Base-by-base conservation (phyloP, 2,329 filamentous ascomycete genomes). In the Talaromyces sp. region DNA sequence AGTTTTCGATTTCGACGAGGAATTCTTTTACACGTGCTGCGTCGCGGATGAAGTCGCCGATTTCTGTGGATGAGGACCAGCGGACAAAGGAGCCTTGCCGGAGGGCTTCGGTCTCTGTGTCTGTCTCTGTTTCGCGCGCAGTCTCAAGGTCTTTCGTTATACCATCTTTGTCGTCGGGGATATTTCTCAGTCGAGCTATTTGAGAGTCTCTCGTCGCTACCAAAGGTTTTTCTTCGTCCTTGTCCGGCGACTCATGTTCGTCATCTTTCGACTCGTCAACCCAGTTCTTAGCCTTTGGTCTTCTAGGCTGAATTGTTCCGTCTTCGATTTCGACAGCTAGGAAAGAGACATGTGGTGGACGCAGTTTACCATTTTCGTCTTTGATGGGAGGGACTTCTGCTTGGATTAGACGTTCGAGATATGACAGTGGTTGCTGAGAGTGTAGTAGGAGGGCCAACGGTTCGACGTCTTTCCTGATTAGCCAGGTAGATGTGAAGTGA, bases 31-130 rank as follows among this genome's bases (percentile, higher is more conserved):
- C 91, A 2, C 91, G 84, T 0, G 93, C 91, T 0, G 93, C 93
- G 74, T 97, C 93, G 8, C 92, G 88, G 69, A 97, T 95, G 73
- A 97, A 97, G 78, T 97, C 93, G 10, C 93, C 93, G 36, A 97
- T 90, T 75, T 97, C 93, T 0, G 93, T 97, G 34, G 89, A 91
- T 49, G 88, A 88, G 53, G 90, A 93, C 93, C 93, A 97, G 34
- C 92, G 88, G 2, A 97, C 91, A 81, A 94, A 95, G 65, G 84
- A 80, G 29, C 84, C 80, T 43, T 85, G 80, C 5, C 77, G 74
- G 51, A 71, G 43, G 69, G 72, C 11, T 25, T 56, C 31, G 7
- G 61, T 49, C 5, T 65, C 60, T 3, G 36, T 40, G 25, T 75
- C 69, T 17, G 72, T 87, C 79, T 2, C 83, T 82, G 1, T 80